These are phyloP conservation scores for Talaromyces ruber DNA, from an alignment of 495 filamentous ascomycete genomes.

Conservation along the genomic window DNA sequence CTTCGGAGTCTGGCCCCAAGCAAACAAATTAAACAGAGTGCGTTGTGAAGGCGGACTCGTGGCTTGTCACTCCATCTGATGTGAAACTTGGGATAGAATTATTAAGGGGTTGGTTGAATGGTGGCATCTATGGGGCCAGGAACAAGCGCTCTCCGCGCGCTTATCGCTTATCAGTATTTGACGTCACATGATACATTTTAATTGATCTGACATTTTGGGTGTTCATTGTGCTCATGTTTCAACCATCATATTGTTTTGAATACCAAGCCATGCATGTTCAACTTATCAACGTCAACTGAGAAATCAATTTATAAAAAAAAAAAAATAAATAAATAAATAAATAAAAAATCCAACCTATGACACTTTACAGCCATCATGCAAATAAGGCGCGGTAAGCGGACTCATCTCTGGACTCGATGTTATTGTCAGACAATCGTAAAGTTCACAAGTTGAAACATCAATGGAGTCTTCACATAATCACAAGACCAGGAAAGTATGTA, in stretches of 20 bases:
- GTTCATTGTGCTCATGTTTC: not conserved
- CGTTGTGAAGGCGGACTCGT: not conserved
- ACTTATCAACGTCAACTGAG: not conserved
- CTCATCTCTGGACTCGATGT: not conserved
- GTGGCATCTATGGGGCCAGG: conserved; percentile 11
- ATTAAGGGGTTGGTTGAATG: conserved; percentile 2
- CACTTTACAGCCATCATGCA: not conserved
- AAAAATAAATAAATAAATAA: too few relatives aligned
- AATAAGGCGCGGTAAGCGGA: not conserved
- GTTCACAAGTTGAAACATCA: not conserved
- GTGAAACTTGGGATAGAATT: not conserved
- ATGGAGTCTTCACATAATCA: not conserved
- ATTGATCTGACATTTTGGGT: not conserved
- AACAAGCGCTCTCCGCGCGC: conserved; percentile 37
- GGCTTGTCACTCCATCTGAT: not conserved
- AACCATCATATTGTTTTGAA: not conserved
- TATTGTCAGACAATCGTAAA: too few relatives aligned
- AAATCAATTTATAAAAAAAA: too few relatives aligned
- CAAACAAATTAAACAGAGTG: not conserved
- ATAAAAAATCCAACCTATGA: too few relatives aligned
- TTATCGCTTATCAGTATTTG: conserved; percentile 12
- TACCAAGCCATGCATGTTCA: too few relatives aligned
- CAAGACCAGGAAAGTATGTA: not conserved
- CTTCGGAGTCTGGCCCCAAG: conserved; percentile 4
- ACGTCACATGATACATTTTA: not conserved